phyloP scores from a whole-genome alignment of 768 basidiomycete species.

The Pleurotus citrinopileatus region DNA sequence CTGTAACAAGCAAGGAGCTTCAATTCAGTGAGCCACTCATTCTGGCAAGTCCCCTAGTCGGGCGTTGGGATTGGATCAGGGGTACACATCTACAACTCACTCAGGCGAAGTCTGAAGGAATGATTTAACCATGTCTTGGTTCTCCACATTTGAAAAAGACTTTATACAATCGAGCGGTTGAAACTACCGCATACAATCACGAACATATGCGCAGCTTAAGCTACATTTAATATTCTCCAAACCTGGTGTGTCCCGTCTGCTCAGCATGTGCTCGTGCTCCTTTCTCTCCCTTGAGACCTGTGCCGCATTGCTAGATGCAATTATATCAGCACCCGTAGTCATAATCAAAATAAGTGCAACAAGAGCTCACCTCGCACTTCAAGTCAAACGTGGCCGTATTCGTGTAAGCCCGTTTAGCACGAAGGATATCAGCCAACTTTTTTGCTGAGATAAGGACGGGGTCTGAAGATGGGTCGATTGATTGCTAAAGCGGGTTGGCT shows the following conservation, averaged over 20 bases:
- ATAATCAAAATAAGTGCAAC: neutral
- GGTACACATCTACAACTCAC: no score
- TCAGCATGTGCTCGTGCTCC: slow-evolving; percentile 87
- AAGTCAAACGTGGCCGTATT: slow-evolving; percentile 92
- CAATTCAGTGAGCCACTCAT: no score
- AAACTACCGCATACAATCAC: no score
- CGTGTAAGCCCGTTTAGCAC: slow-evolving; percentile 80
- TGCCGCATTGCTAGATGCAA: slow-evolving; percentile 61
- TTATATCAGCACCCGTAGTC: no score
- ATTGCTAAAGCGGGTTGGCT: slow-evolving; percentile 20
- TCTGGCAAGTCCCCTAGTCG: no score
- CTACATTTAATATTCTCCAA: slow-evolving; percentile 78
- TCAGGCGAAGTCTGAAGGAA: no score
- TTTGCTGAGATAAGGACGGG: slow-evolving; percentile 60
- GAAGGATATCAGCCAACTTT: slow-evolving; percentile 68
- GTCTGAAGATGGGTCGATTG: slow-evolving; percentile 40
- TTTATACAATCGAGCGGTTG: no score
- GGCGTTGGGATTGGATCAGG: no score
- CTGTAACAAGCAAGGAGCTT: no score
- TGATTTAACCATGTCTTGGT: no score
- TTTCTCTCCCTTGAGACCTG: slow-evolving; percentile 91
- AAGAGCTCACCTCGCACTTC: slow-evolving; percentile 70
- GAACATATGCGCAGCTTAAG: no score
- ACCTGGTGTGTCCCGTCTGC: slow-evolving; percentile 80
- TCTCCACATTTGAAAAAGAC: no score